Base-by-base conservation (phyloP, 306 rosid species). In the Hylodesmum podocarpum region DNA sequence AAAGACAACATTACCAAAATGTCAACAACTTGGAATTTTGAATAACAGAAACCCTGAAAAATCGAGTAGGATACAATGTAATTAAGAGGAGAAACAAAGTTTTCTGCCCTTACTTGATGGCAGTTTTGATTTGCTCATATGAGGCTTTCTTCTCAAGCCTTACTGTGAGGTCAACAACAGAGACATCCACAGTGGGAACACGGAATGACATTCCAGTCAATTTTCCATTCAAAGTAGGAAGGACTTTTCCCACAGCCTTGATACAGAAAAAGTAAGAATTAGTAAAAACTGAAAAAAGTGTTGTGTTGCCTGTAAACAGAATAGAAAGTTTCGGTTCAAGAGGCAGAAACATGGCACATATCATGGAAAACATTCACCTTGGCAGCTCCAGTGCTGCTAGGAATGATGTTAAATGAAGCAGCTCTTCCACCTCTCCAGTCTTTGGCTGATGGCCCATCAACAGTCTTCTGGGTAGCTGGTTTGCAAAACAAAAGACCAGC, bases 341-440 rank as follows among this genome's bases (percentile, higher is more conserved):
- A 36, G 36, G 15, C 29, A 29, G 5, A 64, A 24, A 49, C 15
- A 62, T 6, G 4, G 2, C 7, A 6, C 19, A 78, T 0, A 69
- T 24, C 15, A 9, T 7, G 22, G 28, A 3, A 66, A 69, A 18
- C 24, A 31, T 25, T 78, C 76, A 93, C 97, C 98, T 93, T 93
- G 15, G 98, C 98, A 40, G 96, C 96, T 62, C 98, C 96, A 19
- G 98, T 93, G 81, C 98, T 93, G 86, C 98, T 93, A 46, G 98
- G 98, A 87, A 93, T 93, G 76, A 93, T 93, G 91, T 93, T 93
- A 73, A 89, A 90, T 21, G 98, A 93, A 34, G 98, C 96, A 29
- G 94, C 98, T 57, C 98, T 88, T 82, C 98, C 98, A 80, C 98
- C 98, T 84, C 96, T 93, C 98, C 98, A 93, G 84, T 93, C 98